Conservation (phyloP, 257 asterid genomes). For the Capsicum rhomboideum region DNA sequence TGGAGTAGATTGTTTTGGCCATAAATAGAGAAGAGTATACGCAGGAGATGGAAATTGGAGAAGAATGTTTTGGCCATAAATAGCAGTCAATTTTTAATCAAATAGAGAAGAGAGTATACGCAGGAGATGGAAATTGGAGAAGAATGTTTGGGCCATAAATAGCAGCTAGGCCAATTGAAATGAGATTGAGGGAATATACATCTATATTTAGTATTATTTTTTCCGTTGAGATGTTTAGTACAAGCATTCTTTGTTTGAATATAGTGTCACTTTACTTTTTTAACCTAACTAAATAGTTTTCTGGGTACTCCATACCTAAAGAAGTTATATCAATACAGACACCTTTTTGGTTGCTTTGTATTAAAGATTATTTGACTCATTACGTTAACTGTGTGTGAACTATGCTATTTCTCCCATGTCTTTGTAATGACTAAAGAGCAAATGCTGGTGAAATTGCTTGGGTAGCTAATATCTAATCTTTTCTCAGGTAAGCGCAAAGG, state of each 20-base stretch:
- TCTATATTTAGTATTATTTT: not conserved
- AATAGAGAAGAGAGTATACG: not conserved
- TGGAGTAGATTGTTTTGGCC: not conserved
- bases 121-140: not conserved
- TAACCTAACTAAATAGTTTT: not conserved
- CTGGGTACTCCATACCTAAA: not conserved
- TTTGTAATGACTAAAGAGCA: not conserved
- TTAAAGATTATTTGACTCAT: not conserved
- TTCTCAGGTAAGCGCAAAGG: conserved; percentile 5
- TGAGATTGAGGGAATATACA: not conserved
- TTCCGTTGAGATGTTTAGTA: not conserved
- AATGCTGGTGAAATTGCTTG: not conserved
- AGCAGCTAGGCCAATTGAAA: not conserved
- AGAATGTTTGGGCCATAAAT: not conserved
- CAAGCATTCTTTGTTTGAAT: not conserved
- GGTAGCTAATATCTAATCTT: not conserved
- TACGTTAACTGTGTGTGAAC: not conserved
- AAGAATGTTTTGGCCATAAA: not conserved
- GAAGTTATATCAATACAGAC: not conserved
- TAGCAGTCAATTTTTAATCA: too few species aligned
- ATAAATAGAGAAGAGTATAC: not conserved
- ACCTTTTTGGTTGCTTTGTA: not conserved
- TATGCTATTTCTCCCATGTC: not conserved
- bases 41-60: not conserved
- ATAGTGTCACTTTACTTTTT: not conserved